Evolutionary conservation across 352 stramenopile species (phyloP).

Genomic region (Phytophthora podocarpi): DNA sequence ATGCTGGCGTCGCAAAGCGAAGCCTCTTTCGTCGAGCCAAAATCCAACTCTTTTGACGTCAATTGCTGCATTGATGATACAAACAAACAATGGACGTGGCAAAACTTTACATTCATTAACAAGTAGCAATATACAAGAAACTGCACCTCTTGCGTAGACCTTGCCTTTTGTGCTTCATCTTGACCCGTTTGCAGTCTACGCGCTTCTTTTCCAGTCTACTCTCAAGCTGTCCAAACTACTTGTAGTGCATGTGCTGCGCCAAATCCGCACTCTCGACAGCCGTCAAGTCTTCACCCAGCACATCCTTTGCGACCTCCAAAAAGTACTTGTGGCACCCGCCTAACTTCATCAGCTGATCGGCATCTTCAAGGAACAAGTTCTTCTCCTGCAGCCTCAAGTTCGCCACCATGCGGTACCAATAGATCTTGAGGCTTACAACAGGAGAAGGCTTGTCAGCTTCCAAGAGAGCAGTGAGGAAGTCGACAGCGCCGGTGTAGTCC

Average conservation of each 20-base stretch:
- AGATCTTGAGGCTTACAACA: slow-evolving; percentile 10
- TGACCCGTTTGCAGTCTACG: background rate
- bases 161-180: background rate
- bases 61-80: too few relatives aligned
- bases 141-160: background rate
- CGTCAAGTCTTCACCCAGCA: slow-evolving; percentile 5
- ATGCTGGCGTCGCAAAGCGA: too few relatives aligned
- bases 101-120: slow-evolving; percentile 8
- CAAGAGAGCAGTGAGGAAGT: slow-evolving; percentile 20
- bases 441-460: slow-evolving; percentile 8
- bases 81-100: background rate
- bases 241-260: slow-evolving; percentile 5
- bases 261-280: slow-evolving; percentile 9
- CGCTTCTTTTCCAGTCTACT: background rate
- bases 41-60: too few relatives aligned
- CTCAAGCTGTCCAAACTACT: slow-evolving; percentile 1
- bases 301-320: slow-evolving; percentile 19
- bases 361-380: slow-evolving; percentile 20
- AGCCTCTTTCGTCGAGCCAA: too few relatives aligned
- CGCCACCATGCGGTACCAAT: slow-evolving; percentile 30
- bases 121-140: background rate
- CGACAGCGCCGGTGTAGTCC: slow-evolving; percentile 17
- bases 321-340: slow-evolving; percentile 25
- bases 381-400: slow-evolving; percentile 26
- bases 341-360: slow-evolving; percentile 6